Base-by-base conservation (phyloP, 1,284 basidiomycete genomes). In the Abortiporus biennis region DNA sequence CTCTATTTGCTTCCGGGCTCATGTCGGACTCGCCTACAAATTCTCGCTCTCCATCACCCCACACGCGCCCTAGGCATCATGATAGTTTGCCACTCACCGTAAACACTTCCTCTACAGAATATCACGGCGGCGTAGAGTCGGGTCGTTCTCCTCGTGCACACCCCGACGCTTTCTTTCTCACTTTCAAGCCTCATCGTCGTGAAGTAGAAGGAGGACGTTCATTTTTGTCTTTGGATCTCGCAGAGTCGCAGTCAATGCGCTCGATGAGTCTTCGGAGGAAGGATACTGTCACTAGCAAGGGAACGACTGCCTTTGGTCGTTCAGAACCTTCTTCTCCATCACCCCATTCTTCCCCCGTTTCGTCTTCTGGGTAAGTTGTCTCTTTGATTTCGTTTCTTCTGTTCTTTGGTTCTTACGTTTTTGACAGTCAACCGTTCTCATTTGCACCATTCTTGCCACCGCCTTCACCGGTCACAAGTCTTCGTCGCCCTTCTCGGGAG, bases 1-100 rank as follows among this genome's bases (percentile, higher is more conserved):
- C 73, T 22, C 74, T 80, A 58, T 79, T 80, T 68, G 77, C 71
- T 6, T 74, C 73, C n/a, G 77, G 77, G 40, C 66, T 80, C 16
- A 60, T 74, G 45, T 69, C 67, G 21, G 65, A 57, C 38, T 54
- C 58, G 2, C 55, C 63, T 19, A 53, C 58, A 12, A 52, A 65
- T 20, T 61, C 59, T 23, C 54, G 59, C 17, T 45, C 58, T 17
- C 54, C 60, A n/a, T 62, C 61, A 4, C 55, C 58, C 23, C 64
- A 63, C 31, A 53, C 72, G 50, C 66, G 22, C 27, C 45, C 45
- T n/a, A 37, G 42, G 3, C n/a, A n/a, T n/a, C 56, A 54, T 42
- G 57, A 55, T 40, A 57, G 72, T 38, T 68, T 70, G 46, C 67
- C 72, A 1, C 64, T 69, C 38, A 66, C 66, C 11, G 65, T 70